Evolutionary conservation across 257 asterid genomes (phyloP).

Genomic region (Vinca minor): DNA sequence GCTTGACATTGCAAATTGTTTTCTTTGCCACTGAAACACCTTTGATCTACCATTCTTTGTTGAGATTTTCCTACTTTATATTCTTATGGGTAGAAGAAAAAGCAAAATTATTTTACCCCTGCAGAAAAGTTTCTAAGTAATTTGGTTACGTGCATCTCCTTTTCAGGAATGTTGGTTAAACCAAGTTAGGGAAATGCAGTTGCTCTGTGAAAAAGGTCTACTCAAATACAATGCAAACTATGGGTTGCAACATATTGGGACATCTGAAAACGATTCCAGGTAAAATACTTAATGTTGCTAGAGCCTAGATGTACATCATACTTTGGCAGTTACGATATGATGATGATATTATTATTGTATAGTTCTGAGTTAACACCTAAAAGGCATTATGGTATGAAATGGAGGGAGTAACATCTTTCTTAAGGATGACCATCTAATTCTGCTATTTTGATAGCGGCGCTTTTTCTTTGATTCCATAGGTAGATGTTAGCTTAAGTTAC

Average conservation of each 20-base stretch:
- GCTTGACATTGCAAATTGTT: background rate
- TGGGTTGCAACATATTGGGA: conserved; percentile 23
- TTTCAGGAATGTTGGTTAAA: conserved; percentile 81
- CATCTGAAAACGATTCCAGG: conserved; percentile 41
- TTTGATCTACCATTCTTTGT: background rate
- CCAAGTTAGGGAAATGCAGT: conserved; percentile 81
- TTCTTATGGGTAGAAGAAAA: background rate
- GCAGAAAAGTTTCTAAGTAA: background rate
- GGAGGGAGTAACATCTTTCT: background rate
- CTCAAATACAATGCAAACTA: conserved; percentile 19
- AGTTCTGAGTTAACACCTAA: background rate
- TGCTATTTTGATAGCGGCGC: background rate
- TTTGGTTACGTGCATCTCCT: conserved; percentile 9
- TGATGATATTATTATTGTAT: background rate
- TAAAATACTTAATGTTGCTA: conserved; percentile 11
- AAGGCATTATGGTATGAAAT: too few relatives aligned
- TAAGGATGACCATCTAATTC: background rate
- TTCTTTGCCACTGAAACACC: background rate
- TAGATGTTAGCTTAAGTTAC: background rate
- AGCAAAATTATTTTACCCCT: background rate
- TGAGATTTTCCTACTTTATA: background rate
- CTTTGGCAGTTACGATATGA: background rate
- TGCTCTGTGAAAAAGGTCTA: conserved; percentile 72
- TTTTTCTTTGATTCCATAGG: background rate
- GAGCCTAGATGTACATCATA: background rate